phyloP scores from a whole-genome alignment of 2,329 filamentous ascomycete genomes.

The Coleophoma eucalyptorum region DNA sequence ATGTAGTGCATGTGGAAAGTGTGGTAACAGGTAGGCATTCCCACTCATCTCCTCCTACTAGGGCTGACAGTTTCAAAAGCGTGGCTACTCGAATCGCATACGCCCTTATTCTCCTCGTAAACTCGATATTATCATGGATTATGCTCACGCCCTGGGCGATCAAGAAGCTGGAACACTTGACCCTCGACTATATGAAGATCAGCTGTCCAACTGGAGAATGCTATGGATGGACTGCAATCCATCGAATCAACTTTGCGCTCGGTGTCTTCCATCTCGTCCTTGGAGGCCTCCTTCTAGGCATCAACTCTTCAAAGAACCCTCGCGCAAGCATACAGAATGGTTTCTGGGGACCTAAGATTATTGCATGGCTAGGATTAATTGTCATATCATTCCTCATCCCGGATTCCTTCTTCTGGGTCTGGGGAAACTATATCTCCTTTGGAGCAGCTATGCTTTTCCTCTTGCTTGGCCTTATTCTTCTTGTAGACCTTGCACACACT shows the following conservation, averaged over 20 bases:
- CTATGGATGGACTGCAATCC: conserved; percentile 93
- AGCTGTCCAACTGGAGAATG: conserved; percentile 87
- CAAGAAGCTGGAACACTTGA: conserved; percentile 88
- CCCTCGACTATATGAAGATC: conserved; percentile 94
- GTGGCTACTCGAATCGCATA: conserved; percentile 97
- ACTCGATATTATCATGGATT: conserved; percentile 96
- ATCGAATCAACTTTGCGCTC: conserved; percentile 96
- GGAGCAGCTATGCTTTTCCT: conserved; percentile 89
- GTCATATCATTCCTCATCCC: conserved; percentile 95
- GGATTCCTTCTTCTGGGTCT: conserved; percentile 89
- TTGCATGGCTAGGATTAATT: conserved; percentile 82
- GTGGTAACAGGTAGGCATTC: conserved; percentile 75
- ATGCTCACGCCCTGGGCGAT: conserved; percentile 99
- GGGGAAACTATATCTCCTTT: conserved; percentile 92
- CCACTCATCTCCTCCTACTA: too few relatives aligned
- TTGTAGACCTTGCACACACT: conserved; percentile 92
- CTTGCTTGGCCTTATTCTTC: conserved; percentile 82
- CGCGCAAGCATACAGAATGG: conserved; percentile 91
- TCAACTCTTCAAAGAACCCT: conserved; percentile 80
- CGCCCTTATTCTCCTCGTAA: conserved; percentile 88
- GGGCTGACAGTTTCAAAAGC: conserved; percentile 38
- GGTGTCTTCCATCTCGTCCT: conserved; percentile 90
- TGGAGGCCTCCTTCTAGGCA: conserved; percentile 79
- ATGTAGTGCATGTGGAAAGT: conserved; percentile 94
- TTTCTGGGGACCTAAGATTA: conserved; percentile 97